Conservation (phyloP, 2,329 filamentous ascomycete species). For the Fusarium tricinctum region DNA sequence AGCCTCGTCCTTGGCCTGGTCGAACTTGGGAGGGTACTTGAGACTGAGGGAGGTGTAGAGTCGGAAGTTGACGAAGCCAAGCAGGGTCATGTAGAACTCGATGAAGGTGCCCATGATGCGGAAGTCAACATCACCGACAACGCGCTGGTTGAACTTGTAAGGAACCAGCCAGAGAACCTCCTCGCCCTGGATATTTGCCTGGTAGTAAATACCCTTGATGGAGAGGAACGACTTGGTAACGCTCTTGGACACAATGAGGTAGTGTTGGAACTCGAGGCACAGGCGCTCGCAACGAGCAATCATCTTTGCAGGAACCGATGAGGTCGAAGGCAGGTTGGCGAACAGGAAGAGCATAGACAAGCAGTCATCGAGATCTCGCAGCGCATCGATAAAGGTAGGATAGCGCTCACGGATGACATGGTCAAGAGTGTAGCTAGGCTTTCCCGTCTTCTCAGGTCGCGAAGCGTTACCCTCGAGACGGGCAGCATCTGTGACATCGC, state of each 20-base stretch:
- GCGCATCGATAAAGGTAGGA: conserved; percentile 93
- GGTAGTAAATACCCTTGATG: conserved; percentile 99
- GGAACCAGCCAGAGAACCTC: conserved; percentile 97
- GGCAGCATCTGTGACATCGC: conserved; percentile 89
- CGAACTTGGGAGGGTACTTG: conserved; percentile 96
- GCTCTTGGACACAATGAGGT: conserved; percentile 91
- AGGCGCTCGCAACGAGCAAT: conserved; percentile 94
- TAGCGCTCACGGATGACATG: conserved; percentile 99
- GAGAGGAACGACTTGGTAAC: conserved; percentile 96
- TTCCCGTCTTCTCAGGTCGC: conserved; percentile 90
- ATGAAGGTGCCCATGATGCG: conserved; percentile 99
- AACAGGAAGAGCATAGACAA: conserved; percentile 98
- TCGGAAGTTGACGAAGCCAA: conserved; percentile 96
- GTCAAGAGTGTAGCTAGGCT: conserved; percentile 90
- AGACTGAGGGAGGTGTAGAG: conserved; percentile 92
- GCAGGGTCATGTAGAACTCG: conserved; percentile 96
- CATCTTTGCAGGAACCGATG: conserved; percentile 92
- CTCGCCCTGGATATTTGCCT: conserved; percentile 96
- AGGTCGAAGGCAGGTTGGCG: conserved; percentile 92
- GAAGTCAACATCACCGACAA: conserved; percentile 96
- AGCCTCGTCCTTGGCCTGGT: conserved; percentile 86
- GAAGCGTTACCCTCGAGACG: conserved; percentile 88
- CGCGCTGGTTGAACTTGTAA: conserved; percentile 96
- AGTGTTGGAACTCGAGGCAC: conserved; percentile 97
- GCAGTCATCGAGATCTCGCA: conserved; percentile 96